Evolutionary conservation across 768 basidiomycete genomes (phyloP), one percentile per base, ranked within the genome.

Genomic region (Brasilioporus rufonigricans): DNA sequence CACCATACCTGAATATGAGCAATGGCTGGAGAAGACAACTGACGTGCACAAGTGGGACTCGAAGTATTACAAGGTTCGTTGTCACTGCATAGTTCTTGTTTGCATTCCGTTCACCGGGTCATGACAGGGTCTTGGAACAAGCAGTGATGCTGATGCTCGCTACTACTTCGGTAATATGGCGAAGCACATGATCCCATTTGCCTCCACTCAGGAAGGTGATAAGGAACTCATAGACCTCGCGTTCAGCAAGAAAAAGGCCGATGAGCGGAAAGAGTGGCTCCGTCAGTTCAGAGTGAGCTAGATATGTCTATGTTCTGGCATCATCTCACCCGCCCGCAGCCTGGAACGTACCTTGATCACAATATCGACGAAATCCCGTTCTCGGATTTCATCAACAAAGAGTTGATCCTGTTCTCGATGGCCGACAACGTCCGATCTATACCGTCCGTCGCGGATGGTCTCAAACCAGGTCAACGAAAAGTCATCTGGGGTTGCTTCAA

Each of bases 211-310:
- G 65, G 81, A 86, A 0, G 93, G 87, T 3, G 97, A 98, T 61
- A 85, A 83, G 43, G 86, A 86, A 8, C 79, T 98, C 33, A 96
- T 99, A 56, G 97, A 99, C 38, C 85, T 99, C 52, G 97, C 97
- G 0, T 99, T 99, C 79, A 98, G 93, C 77, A 99, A 98, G 83
- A 98, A 98, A 80, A 98, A 96, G 67, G 91, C 94, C 0, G 97
- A 99, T 56, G 94, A 98, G 3, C 87, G 97, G 49, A 98, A 99
- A 71, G 97, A 99, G 53, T 99, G 97, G 97, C 75, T 99, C 13
- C 82, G 97, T 23, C 87, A 92, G 57, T 96, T 93, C 76, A 93
- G 83, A 78, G 93, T 89, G 63, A 53, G 74, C 5, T 12, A 14
- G 16, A 32, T 21, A 21, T 23, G 16, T 6, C 21, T 9, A 12